phyloP scores from a whole-genome alignment of 169 alveolate genomes.

The Eimeria mitis region DNA sequence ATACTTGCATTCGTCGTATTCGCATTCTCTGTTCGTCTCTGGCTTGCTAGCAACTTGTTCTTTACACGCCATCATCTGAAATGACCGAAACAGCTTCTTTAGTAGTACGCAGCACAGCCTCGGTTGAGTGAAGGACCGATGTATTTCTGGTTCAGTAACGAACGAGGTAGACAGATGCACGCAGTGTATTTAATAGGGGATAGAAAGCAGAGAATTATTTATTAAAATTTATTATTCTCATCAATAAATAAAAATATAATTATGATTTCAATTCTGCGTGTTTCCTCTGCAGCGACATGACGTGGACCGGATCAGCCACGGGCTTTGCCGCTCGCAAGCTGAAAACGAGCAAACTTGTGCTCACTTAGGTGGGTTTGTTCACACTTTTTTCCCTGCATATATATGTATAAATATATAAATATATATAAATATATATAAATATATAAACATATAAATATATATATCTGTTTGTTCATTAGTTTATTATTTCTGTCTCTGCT shows the following conservation, averaged over 20 bases:
- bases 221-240: no score
- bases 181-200: no score
- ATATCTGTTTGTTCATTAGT: no score
- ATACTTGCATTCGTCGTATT: neutral
- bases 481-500: no score
- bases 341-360: conserved; percentile 28
- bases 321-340: conserved; percentile 60
- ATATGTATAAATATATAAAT: no score
- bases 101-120: neutral
- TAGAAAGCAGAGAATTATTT: no score
- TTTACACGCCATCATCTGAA: neutral
- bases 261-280: neutral
- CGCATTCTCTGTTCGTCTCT: neutral
- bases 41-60: neutral
- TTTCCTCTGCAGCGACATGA: conserved; percentile 33
- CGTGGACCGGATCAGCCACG: conserved; percentile 50
- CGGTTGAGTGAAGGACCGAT: no score
- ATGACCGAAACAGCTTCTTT: neutral
- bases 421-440: no score
- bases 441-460: no score
- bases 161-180: no score
- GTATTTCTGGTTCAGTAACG: no score
- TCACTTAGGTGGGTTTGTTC: neutral
- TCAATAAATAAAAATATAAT: neutral
- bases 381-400: no score